Conservation (phyloP, 2,329 filamentous ascomycete species). For the Lachnellula subtilissima region DNA sequence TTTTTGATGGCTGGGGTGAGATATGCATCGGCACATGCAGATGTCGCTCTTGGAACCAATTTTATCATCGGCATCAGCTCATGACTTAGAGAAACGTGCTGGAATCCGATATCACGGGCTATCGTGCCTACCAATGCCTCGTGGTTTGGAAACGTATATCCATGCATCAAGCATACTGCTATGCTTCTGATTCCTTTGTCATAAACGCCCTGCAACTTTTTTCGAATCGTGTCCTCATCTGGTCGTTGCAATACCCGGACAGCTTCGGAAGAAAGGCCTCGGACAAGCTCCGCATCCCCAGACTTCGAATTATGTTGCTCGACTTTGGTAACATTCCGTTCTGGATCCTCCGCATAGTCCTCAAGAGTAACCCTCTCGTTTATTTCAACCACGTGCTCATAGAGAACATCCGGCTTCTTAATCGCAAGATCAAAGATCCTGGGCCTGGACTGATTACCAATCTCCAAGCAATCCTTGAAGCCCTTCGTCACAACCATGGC, state of each 20-base stretch:
- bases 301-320: slow-evolving; percentile 42
- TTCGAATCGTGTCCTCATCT: slow-evolving; percentile 49
- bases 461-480: slow-evolving; percentile 81
- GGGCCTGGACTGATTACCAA: slow-evolving; percentile 85
- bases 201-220: slow-evolving; percentile 62
- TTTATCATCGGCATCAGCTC: slow-evolving; percentile 80
- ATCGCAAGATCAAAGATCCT: slow-evolving; percentile 91
- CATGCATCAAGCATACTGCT: slow-evolving; percentile 87
- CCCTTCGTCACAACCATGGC: slow-evolving; percentile 83
- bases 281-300: slow-evolving; percentile 54
- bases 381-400: slow-evolving; percentile 80
- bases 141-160: slow-evolving; percentile 85
- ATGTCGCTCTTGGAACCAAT: slow-evolving; percentile 63
- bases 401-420: slow-evolving; percentile 79
- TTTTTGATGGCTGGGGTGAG: slow-evolving; percentile 66
- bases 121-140: slow-evolving; percentile 73
- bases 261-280: slow-evolving; percentile 68
- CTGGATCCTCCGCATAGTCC: slow-evolving; percentile 85
- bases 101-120: slow-evolving; percentile 75
- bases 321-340: slow-evolving; percentile 51
- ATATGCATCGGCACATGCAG: slow-evolving; percentile 70
- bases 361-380: slow-evolving; percentile 88
- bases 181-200: slow-evolving; percentile 72
- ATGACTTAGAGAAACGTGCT: slow-evolving; percentile 75
- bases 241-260: slow-evolving; percentile 65